Evolutionary conservation across 2,329 filamentous ascomycete genomes (phyloP).

Genomic region (Emergomyces pasteurianus): DNA sequence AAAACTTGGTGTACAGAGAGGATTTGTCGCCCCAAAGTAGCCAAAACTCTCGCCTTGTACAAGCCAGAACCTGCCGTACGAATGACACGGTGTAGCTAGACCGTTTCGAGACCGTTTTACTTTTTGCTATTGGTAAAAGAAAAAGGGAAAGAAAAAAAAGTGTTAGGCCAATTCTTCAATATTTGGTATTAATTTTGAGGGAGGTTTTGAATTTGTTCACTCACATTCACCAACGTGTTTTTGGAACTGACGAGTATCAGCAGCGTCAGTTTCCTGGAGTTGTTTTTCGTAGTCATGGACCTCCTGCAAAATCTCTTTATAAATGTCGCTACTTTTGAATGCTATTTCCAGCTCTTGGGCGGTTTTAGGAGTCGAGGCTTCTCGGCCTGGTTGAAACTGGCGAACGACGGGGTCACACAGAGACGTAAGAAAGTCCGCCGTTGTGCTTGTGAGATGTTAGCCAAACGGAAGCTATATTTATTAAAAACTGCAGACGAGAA

Average conservation of each 20-base stretch:
- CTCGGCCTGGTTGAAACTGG: constrained; percentile 40
- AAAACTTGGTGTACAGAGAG: constrained; percentile 44
- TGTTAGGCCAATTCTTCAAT: not conserved
- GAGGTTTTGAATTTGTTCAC: not conserved
- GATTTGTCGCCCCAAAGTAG: constrained; percentile 55
- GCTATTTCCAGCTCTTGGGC: constrained; percentile 55
- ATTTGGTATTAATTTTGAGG: too few species aligned
- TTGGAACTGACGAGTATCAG: constrained; percentile 44
- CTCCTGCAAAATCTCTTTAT: constrained; percentile 47
- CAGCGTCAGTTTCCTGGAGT: constrained; percentile 39
- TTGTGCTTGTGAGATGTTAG: constrained; percentile 41
- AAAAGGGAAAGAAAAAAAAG: not conserved
- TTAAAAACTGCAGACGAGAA: not conserved
- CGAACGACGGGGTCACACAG: constrained; percentile 63
- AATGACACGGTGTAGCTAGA: constrained; percentile 6
- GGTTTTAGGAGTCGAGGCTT: constrained; percentile 56
- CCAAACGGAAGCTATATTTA: not conserved
- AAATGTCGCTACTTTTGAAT: constrained; percentile 53
- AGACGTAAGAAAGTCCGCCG: constrained; percentile 65
- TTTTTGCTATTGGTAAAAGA: constrained; percentile 34
- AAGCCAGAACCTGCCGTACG: not conserved
- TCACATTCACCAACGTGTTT: constrained; percentile 41
- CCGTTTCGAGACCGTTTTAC: constrained; percentile 18
- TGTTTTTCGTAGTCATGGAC: constrained; percentile 43
- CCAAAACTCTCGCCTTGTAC: constrained; percentile 50